Evolutionary conservation across 164 flowering plant genomes (phyloP).

Genomic region (Vitis amurensis): DNA sequence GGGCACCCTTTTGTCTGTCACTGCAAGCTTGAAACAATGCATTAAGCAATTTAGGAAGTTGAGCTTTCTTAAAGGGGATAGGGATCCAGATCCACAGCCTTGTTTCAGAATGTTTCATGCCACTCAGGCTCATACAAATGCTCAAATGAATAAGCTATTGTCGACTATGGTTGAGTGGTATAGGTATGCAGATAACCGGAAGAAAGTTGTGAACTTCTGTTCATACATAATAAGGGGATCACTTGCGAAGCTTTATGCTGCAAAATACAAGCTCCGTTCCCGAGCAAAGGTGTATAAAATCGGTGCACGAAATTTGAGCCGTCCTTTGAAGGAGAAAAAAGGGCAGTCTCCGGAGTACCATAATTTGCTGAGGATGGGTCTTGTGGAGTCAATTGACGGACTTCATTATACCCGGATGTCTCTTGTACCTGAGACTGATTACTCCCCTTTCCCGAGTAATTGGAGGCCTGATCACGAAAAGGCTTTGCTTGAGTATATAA

Average conservation of each 20-base stretch:
- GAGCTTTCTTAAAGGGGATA: constrained; percentile 83
- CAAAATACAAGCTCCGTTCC: constrained; percentile 94
- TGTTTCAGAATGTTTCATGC: constrained; percentile 99
- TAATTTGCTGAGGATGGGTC: constrained; percentile 89
- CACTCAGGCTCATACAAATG: constrained; percentile 94
- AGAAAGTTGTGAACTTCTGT: constrained; percentile 88
- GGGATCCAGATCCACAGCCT: constrained; percentile 98
- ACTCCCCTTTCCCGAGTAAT: constrained; percentile 70
- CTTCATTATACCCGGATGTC: constrained; percentile 86
- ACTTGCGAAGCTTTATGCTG: constrained; percentile 97
- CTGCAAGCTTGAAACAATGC: constrained; percentile 95
- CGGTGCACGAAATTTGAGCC: constrained; percentile 72
- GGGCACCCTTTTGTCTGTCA: constrained; percentile 84
- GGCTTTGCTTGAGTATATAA: constrained; percentile 72
- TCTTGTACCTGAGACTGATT: constrained; percentile 91
- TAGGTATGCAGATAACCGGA: constrained; percentile 86
- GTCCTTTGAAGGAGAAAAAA: constrained; percentile 92
- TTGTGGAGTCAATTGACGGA: constrained; percentile 90
- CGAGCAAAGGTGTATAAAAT: constrained; percentile 95
- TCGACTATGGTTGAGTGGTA: constrained; percentile 94
- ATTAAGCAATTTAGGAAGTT: constrained; percentile 86
- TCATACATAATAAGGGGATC: constrained; percentile 95
- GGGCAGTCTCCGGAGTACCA: constrained; percentile 94
- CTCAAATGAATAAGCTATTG: constrained; percentile 92
- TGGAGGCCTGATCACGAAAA: constrained; percentile 97